Base-by-base conservation (phyloP, 139 green algal species). In the Gonium pectorale region DNA sequence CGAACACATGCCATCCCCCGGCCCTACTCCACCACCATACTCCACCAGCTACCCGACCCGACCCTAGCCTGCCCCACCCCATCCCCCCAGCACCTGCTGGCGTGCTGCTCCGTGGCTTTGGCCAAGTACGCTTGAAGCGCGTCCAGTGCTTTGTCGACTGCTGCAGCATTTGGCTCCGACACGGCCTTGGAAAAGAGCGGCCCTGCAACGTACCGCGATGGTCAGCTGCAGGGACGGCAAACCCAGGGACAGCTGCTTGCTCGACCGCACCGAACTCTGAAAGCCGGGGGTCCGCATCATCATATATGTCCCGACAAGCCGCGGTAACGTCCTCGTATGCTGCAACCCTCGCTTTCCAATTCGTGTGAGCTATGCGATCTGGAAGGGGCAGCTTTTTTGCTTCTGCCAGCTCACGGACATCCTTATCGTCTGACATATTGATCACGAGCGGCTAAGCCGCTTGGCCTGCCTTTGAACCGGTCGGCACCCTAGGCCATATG, bases 61-160 rank as follows among this genome's bases (percentile, higher is more conserved):
- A n/a, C n/a, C n/a, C n/a, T n/a, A n/a, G n/a, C n/a, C n/a, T n/a
- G n/a, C n/a, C n/a, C n/a, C n/a, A n/a, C n/a, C n/a, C n/a, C n/a
- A n/a, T n/a, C n/a, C n/a, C n/a, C n/a, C n/a, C n/a, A 73, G 44
- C 52, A 94, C 93, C 73, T 93, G 19, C 60, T 83, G 7, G 89
- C 95, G n/a, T 92, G 78, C 21, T 71, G 70, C 6, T 94, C 90
- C 7, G 85, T 83, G n/a, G 83, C 86, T 44, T 94, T 95, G 19
- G 67, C 68, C 7, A 98, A 85, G 44, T 90, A 96, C 0, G 89
- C 88, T 9, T 75, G 41, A 24, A 97, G 68, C 1, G 94, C 93
- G 29, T 99, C 97, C 51, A 99, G 87, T 0, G 95, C 96, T 80
- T 96, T 98, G 69, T 99, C 97, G 70, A 98, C 90, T 1, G 94